Evolutionary conservation across 331 rosid species (phyloP).

Genomic region (Quercus tomentella): DNA sequence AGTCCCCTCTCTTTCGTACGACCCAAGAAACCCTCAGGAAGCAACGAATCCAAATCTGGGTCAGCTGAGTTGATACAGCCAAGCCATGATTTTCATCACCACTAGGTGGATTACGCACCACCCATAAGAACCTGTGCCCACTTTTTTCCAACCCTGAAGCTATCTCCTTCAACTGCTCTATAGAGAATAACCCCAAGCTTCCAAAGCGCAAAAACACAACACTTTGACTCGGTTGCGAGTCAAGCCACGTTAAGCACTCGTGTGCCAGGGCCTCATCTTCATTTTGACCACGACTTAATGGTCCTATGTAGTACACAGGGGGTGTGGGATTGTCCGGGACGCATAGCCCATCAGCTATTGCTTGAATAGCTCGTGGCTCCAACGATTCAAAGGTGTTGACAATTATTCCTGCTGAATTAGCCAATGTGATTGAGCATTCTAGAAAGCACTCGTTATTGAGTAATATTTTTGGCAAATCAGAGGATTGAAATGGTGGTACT

Average conservation of each 20-base stretch:
- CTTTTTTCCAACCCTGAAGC: constrained; percentile 10
- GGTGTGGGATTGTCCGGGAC: neutral
- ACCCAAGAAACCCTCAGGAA: constrained; percentile 45
- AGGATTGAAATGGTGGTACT: constrained; percentile 18
- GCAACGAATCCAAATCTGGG: constrained; percentile 22
- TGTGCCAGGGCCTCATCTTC: neutral
- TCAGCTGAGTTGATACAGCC: neutral
- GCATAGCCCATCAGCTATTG: constrained; percentile 28
- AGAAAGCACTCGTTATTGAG: constrained; percentile 13
- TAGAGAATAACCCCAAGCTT: too few relatives aligned
- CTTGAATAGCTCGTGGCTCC: constrained; percentile 23
- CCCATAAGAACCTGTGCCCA: constrained; percentile 5
- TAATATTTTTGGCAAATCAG: constrained; percentile 7
- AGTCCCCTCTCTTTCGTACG: constrained; percentile 38
- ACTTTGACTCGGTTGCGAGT: constrained; percentile 6
- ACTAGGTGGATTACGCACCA: constrained; percentile 15
- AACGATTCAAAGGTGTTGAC: constrained; percentile 38
- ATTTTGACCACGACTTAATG: neutral
- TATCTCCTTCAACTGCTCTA: constrained; percentile 1
- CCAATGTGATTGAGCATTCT: neutral
- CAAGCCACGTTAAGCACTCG: constrained; percentile 8
- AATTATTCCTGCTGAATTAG: constrained; percentile 30
- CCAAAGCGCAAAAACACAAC: constrained; percentile 12
- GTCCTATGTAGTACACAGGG: neutral
- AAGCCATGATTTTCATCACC: neutral